These are phyloP conservation scores for Phytophthora rubi DNA, from an alignment of 352 stramenopile genomes.

Conservation along the genomic window DNA sequence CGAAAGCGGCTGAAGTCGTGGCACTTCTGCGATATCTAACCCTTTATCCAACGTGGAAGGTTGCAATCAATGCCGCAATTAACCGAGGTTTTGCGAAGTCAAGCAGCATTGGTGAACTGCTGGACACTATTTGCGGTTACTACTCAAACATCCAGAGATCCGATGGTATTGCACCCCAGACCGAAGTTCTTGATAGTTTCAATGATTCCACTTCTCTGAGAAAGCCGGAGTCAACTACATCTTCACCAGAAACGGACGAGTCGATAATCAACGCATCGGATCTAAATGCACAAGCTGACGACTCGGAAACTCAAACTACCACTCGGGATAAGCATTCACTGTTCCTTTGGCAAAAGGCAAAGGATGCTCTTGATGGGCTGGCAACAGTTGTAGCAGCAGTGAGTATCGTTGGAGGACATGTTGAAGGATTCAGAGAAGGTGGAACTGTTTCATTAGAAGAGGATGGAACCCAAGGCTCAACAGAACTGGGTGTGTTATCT, in stretches of 20 bases:
- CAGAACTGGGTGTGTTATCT: slow-evolving; percentile 36
- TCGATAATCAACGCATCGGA: slow-evolving; percentile 22
- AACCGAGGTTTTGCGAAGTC: slow-evolving; percentile 58
- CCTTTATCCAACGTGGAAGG: slow-evolving; percentile 79
- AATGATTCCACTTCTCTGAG: slow-evolving; percentile 34
- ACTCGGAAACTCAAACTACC: slow-evolving; percentile 30
- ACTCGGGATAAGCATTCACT: slow-evolving; percentile 74
- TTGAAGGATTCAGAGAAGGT: slow-evolving; percentile 76
- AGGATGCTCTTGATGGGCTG: slow-evolving; percentile 68
- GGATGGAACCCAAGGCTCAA: slow-evolving; percentile 38
- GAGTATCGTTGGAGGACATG: slow-evolving; percentile 73
- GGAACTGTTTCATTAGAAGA: slow-evolving; percentile 61
- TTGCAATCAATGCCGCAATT: slow-evolving; percentile 75
- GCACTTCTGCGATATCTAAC: slow-evolving; percentile 77
- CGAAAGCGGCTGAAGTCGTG: slow-evolving; percentile 71
- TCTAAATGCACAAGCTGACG: slow-evolving; percentile 18
- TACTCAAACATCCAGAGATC: slow-evolving; percentile 55
- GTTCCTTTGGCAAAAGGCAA: slow-evolving; percentile 76
- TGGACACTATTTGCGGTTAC: slow-evolving; percentile 74
- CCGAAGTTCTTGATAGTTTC: slow-evolving; percentile 3
- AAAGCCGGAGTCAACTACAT: slow-evolving; percentile 64
- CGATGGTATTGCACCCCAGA: slow-evolving; percentile 3
- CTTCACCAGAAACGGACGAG: slow-evolving; percentile 68
- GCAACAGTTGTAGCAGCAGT: slow-evolving; percentile 68
- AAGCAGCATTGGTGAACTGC: slow-evolving; percentile 53